These are phyloP conservation scores for Melaleuca quinquenervia DNA, from an alignment of 345 rosid species.

Conservation along the genomic window DNA sequence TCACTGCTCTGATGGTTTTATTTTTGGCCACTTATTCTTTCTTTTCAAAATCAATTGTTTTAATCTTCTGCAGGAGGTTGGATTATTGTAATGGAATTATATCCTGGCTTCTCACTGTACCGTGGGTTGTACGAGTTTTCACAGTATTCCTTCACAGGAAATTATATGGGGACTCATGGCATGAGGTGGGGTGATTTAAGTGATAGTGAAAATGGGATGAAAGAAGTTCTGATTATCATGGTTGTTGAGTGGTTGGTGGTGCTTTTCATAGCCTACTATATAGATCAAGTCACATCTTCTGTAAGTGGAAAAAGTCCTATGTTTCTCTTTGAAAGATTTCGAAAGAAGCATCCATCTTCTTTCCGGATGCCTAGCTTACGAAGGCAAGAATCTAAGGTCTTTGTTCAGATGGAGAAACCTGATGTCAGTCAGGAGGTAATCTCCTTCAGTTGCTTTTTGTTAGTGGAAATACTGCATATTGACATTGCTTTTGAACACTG, in stretches of 20 bases:
- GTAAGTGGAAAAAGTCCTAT: slow-evolving; percentile 46
- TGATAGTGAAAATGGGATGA: slow-evolving; percentile 51
- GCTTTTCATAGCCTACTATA: slow-evolving; percentile 53
- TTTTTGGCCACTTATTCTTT: neutral
- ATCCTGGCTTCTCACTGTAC: slow-evolving; percentile 72
- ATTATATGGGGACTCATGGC: slow-evolving; percentile 45
- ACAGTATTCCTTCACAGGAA: slow-evolving; percentile 35
- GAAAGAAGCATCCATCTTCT: slow-evolving; percentile 22
- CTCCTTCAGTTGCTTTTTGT: neutral
- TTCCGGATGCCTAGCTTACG: slow-evolving; percentile 39
- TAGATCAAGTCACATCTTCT: slow-evolving; percentile 49
- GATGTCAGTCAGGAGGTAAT: slow-evolving; percentile 81
- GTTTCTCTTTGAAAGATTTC: slow-evolving; percentile 28
- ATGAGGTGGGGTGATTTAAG: slow-evolving; percentile 62
- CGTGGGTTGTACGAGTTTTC: slow-evolving; percentile 88
- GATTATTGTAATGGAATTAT: slow-evolving; percentile 64
- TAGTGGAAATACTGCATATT: neutral
- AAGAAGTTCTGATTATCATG: slow-evolving; percentile 49
- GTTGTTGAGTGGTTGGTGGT: slow-evolving; percentile 59
- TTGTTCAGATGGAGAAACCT: slow-evolving; percentile 59
- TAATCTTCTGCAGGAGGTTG: slow-evolving; percentile 37
- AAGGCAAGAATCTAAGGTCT: slow-evolving; percentile 53
- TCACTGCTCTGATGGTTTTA: neutral
- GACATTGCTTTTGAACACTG: neutral
- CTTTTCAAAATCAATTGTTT: neutral